These are phyloP conservation scores for Aspergillus sp. DNA, from an alignment of 2,329 filamentous ascomycete species.

Conservation along the genomic window DNA sequence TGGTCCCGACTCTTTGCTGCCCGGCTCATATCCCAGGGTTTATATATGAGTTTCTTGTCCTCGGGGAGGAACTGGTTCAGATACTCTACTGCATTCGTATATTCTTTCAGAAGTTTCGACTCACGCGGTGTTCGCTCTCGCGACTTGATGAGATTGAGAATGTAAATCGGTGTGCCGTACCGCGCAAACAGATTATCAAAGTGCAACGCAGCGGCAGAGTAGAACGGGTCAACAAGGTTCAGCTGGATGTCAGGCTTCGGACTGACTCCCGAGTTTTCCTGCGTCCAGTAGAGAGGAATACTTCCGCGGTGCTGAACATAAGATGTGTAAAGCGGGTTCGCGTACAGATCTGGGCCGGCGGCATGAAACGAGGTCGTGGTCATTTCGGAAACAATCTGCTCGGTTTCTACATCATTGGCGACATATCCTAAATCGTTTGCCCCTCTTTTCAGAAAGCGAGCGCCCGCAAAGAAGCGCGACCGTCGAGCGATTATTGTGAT, in stretches of 20 bases:
- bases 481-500: constrained; percentile 91
- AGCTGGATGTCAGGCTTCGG: constrained; percentile 96
- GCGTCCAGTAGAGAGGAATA: constrained; percentile 95
- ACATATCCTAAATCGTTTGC: constrained; percentile 94
- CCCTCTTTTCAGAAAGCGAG: constrained; percentile 89
- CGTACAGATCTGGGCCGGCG: constrained; percentile 78
- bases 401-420: constrained; percentile 97
- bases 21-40: constrained; percentile 97
- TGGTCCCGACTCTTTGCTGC: constrained; percentile 89
- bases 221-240: constrained; percentile 95
- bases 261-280: constrained; percentile 90
- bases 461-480: constrained; percentile 90
- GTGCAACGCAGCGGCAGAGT: constrained; percentile 85
- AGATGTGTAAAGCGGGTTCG: constrained; percentile 89
- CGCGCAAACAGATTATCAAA: constrained; percentile 93
- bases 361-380: constrained; percentile 94
- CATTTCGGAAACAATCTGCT: constrained; percentile 95
- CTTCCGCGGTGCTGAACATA: constrained; percentile 96
- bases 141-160: constrained; percentile 86
- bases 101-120: constrained; percentile 85
- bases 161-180: constrained; percentile 90
- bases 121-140: constrained; percentile 86
- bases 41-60: constrained; percentile 84
- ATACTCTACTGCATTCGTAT: constrained; percentile 82
- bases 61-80: constrained; percentile 89